A percentile compares a stretch with the other conserved stretches of the same genome.
Conservation (phyloP, 345 rosid species). For the Erucastrum elatum region DNA sequence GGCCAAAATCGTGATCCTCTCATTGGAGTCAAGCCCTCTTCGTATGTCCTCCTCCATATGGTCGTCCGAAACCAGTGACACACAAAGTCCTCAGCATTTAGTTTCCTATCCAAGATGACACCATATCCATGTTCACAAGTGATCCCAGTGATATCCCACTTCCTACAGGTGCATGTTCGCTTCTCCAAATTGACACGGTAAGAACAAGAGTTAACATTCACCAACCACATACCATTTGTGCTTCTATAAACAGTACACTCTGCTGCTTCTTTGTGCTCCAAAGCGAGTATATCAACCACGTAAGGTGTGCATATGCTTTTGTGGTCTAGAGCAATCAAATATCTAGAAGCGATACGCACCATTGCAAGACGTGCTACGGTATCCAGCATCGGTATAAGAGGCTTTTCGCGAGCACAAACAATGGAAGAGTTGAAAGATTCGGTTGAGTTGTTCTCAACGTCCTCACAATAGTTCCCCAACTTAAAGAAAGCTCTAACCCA, state of each 20-base stretch:
- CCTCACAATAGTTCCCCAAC: background rate
- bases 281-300: background rate
- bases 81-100: background rate
- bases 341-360: background rate
- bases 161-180: background rate
- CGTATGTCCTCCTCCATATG: background rate
- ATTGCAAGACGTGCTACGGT: background rate
- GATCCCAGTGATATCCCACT: background rate
- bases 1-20: background rate
- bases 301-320: background rate
- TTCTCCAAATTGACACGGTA: background rate
- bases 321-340: background rate
- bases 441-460: background rate
- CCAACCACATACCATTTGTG: background rate
- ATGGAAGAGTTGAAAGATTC: background rate
- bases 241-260: background rate
- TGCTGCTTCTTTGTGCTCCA: background rate
- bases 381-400: background rate
- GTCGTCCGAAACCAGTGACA: background rate
- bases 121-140: background rate
- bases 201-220: background rate
- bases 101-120: background rate
- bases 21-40: background rate
- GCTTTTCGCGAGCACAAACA: background rate
- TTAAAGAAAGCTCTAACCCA: background rate